Conservation (phyloP, 2,329 filamentous ascomycete genomes). For the Aspergillus felis region DNA sequence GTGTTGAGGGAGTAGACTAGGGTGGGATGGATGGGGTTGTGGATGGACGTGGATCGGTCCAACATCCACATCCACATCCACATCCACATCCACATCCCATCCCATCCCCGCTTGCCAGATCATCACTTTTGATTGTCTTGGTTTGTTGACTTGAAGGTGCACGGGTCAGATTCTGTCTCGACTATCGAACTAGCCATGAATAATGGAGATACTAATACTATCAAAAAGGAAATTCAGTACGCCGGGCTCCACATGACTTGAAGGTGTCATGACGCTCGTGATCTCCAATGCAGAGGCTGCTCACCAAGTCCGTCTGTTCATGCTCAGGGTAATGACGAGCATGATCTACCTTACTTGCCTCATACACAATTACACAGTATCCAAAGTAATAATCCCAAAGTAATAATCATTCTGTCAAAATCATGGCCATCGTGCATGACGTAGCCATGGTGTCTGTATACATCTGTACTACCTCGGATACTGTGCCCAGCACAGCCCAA, state of each 20-base stretch:
- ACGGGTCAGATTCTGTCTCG: no score
- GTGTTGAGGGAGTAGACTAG: constrained; percentile 5
- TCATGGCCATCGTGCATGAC: background rate
- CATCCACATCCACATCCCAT: no score
- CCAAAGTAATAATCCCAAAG: background rate
- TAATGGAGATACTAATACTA: no score
- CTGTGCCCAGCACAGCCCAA: background rate
- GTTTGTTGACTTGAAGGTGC: background rate
- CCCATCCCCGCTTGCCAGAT: background rate
- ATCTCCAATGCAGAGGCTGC: constrained; percentile 7
- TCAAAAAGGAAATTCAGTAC: background rate
- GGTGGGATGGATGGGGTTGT: background rate
- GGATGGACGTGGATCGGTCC: background rate
- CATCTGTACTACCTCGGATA: background rate
- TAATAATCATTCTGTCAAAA: background rate
- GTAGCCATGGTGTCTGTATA: background rate
- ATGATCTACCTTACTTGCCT: background rate
- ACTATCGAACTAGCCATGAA: no score
- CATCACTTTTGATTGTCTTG: background rate
- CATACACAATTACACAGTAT: background rate
- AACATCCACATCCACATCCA: background rate
- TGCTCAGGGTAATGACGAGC: background rate
- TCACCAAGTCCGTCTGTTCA: constrained; percentile 8
- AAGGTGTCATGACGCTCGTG: constrained; percentile 1
- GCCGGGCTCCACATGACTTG: background rate